Base-by-base conservation (phyloP, 2,329 filamentous ascomycete genomes). In the Phoma herbarum region DNA sequence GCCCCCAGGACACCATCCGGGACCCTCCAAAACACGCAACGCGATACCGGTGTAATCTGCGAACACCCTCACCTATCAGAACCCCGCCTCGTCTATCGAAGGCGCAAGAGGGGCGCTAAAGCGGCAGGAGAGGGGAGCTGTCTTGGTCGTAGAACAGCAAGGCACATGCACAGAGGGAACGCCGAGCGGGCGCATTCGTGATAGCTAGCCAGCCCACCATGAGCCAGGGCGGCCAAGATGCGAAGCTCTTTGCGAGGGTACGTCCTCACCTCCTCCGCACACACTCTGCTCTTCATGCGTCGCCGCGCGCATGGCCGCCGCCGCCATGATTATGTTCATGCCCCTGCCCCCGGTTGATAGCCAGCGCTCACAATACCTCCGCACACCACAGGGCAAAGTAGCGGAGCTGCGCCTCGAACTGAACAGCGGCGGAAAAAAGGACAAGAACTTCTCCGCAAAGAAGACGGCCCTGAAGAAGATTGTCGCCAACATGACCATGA, bases 401-500 rank as follows among this genome's bases (percentile, higher is more conserved):
- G 93, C 94, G 63, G 95, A 99, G 86, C 85, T 99, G 75, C 92
- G 95, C 78, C 87, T 91, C 77, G 95, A 99, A 83, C 87, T 99
- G 76, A 93, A 93, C 79, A 92, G 89, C 79, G 93, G 93, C 76
- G 90, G 91, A 67, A 97, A 96, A 84, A 99, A 98, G 83, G 95
- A 99, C 82, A 98, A 97, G 86, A 97, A 96, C 81, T 90, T 92
- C 80, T 86, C 90, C 43, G 88, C 88, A 66, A 99, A 98, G 85
- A 98, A 98, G 86, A 96, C 97, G 75, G 93, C 95, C 11, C 85
- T 99, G 63, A 99, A 99, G 86, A 97, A 97, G 85, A 98, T 99
- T 69, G 95, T 99, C 70, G 95, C 95, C 77, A 99, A 99, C 77
- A 99, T 99, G 95, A 99, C 95, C 65, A 99, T 99, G 95, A 98